phyloP scores from a whole-genome alignment of 257 asterid species.

The Anisodus acutangulus region DNA sequence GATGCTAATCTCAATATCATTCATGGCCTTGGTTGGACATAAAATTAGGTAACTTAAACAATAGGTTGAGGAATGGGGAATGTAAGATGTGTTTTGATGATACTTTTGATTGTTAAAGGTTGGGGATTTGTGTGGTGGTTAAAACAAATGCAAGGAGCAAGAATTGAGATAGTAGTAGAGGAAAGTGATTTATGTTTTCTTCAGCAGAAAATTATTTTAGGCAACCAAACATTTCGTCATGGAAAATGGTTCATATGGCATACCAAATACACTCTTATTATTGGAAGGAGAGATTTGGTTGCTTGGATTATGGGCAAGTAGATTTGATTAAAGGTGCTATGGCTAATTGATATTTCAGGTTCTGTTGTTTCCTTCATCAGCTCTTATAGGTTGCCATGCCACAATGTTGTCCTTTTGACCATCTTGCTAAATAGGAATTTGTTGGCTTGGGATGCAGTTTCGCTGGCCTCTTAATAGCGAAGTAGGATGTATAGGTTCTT shows the following conservation, averaged over 20 bases:
- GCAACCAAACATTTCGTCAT: background rate
- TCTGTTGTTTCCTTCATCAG: constrained; percentile 15
- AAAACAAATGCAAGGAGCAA: constrained; percentile 5
- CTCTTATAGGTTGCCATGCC: background rate
- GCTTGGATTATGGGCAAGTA: background rate
- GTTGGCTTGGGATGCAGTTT: background rate
- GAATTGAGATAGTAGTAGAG: background rate
- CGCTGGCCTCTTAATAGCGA: background rate
- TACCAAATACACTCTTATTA: background rate
- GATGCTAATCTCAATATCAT: background rate
- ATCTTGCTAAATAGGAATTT: background rate
- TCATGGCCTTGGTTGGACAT: constrained; percentile 21
- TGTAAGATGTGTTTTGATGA: background rate
- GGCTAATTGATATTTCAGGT: background rate
- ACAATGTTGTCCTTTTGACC: background rate
- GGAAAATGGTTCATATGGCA: background rate
- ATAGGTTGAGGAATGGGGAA: constrained; percentile 13
- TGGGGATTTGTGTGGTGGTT: background rate
- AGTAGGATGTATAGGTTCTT: background rate
- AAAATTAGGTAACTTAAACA: background rate
- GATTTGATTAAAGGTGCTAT: background rate
- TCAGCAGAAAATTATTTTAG: background rate
- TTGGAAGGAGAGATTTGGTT: background rate
- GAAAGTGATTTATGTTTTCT: background rate
- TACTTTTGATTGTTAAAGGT: background rate